phyloP scores from a whole-genome alignment of 1,139 yeast genomes.

The Suhomyces bokatorum region DNA sequence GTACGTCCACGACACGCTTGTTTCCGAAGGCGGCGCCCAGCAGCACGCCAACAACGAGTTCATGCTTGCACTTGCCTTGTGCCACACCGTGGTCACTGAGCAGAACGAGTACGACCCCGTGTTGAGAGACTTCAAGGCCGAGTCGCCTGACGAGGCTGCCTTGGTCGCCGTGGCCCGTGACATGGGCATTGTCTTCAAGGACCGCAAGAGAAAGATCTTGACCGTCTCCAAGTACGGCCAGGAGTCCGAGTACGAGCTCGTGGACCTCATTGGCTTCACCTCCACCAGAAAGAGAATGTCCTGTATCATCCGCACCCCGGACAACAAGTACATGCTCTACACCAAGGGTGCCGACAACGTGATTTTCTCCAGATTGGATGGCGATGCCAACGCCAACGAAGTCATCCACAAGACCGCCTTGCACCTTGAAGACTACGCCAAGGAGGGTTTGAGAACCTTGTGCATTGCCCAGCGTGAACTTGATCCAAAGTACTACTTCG shows the following conservation, averaged over 20 bases:
- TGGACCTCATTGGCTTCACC: slow-evolving; percentile 80
- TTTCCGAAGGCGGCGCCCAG: slow-evolving; percentile 50
- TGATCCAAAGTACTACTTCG: slow-evolving; percentile 56
- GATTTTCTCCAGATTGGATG: slow-evolving; percentile 69
- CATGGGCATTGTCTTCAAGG: slow-evolving; percentile 79
- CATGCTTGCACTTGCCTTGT: slow-evolving; percentile 84
- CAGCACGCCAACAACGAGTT: slow-evolving; percentile 69
- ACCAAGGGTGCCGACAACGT: slow-evolving; percentile 96
- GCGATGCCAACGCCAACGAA: slow-evolving; percentile 34
- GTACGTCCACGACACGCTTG: slow-evolving; percentile 39
- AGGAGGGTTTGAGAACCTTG: slow-evolving; percentile 91
- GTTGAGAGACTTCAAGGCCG: slow-evolving; percentile 72
- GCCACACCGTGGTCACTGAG: slow-evolving; percentile 91
- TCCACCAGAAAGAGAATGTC: slow-evolving; percentile 86
- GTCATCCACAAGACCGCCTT: slow-evolving; percentile 63
- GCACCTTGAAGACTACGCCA: slow-evolving; percentile 91
- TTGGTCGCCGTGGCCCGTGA: slow-evolving; percentile 92
- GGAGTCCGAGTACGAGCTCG: slow-evolving; percentile 65
- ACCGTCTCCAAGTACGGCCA: slow-evolving; percentile 74
- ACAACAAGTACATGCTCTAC: slow-evolving; percentile 55
- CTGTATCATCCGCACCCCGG: slow-evolving; percentile 48
- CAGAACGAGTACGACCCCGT: slow-evolving; percentile 56
- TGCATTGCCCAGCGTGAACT: slow-evolving; percentile 86
- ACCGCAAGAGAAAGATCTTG: slow-evolving; percentile 71
- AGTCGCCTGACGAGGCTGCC: slow-evolving; percentile 98